Evolutionary conservation across 2,329 filamentous ascomycete genomes (phyloP).

Genomic region (Diaporthe longicolla): DNA sequence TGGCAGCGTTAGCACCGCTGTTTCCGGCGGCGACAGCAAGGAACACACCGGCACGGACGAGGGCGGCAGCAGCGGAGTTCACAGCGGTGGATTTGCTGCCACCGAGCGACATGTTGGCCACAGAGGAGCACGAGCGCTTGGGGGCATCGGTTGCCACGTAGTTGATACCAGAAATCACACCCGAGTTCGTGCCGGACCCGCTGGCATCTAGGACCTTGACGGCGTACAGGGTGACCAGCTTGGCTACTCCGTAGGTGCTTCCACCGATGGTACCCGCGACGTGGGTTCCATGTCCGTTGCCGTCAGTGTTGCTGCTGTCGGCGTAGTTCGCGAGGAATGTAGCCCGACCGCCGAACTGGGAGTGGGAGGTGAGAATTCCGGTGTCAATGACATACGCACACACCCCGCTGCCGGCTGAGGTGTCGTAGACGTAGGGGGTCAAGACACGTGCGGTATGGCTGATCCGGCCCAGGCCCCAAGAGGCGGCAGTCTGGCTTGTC

Average conservation of each 20-base stretch:
- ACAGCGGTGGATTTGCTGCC: constrained; percentile 47
- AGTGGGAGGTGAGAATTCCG: constrained; percentile 57
- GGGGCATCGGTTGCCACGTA: constrained; percentile 39
- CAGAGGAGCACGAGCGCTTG: constrained; percentile 13
- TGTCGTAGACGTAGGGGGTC: constrained; percentile 47
- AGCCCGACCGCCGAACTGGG: constrained; percentile 50
- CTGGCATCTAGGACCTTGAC: constrained; percentile 50
- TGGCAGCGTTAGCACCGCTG: constrained; percentile 49
- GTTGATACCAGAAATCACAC: constrained; percentile 46
- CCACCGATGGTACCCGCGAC: constrained; percentile 51
- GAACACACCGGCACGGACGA: constrained; percentile 54
- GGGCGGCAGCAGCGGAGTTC: constrained; percentile 55
- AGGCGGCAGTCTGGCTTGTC: constrained; percentile 27
- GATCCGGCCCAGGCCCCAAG: constrained; percentile 50
- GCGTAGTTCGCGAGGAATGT: constrained; percentile 49
- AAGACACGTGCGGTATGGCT: constrained; percentile 44
- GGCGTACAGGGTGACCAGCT: constrained; percentile 48
- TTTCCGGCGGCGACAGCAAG: constrained; percentile 62
- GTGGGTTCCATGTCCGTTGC: constrained; percentile 52
- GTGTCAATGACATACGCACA: constrained; percentile 63
- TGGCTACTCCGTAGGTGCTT: constrained; percentile 51
- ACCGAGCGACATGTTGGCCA: constrained; percentile 39
- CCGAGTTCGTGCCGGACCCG: constrained; percentile 28
- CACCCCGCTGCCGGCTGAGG: constrained; percentile 45
- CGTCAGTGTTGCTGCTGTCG: constrained; percentile 45